Percentiles rank a stretch among this genome's conserved stretches.
Conservation (phyloP, 2,329 filamentous ascomycete species). For the Ustulina deusta region DNA sequence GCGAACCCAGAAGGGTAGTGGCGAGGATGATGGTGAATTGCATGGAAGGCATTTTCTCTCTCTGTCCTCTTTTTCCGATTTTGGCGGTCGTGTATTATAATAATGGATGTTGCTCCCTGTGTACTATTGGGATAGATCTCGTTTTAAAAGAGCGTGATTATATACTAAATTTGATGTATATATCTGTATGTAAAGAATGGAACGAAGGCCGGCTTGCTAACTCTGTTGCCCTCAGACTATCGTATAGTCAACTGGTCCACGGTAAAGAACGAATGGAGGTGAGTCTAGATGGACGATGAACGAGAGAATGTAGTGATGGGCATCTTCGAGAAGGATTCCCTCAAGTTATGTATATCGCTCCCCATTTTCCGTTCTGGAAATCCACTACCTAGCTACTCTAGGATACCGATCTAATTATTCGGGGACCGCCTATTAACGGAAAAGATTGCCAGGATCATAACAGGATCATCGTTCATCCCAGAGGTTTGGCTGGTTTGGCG, state of each 20-base stretch:
- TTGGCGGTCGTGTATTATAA: conserved; percentile 9
- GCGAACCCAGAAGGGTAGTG: conserved; percentile 45
- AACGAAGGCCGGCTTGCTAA: conserved; percentile 36
- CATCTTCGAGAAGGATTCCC: conserved; percentile 16
- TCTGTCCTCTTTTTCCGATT: neutral
- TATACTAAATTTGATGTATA: neutral
- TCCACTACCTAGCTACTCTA: conserved; percentile 13
- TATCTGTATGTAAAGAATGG: conserved; percentile 32
- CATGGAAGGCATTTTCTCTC: conserved; percentile 45
- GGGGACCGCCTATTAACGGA: conserved; percentile 28
- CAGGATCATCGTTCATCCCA: conserved; percentile 37
- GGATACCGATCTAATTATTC: conserved; percentile 18
- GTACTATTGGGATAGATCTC: neutral
- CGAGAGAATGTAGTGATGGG: conserved; percentile 4
- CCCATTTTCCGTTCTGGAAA: conserved; percentile 11
- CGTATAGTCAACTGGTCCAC: conserved; percentile 20
- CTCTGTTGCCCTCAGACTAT: conserved; percentile 27
- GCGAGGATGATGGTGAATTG: conserved; percentile 41
- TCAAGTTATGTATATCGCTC: conserved; percentile 26
- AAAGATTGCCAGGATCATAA: conserved; percentile 38
- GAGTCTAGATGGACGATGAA: conserved; percentile 24
- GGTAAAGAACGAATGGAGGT: conserved; percentile 36
- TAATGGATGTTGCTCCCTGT: conserved; percentile 3
- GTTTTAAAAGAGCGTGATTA: conserved; percentile 25
- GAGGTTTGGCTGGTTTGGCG: conserved; percentile 17